A percentile compares a stretch with the other conserved stretches of the same genome.
These are phyloP conservation scores for Septoria linicola DNA, from an alignment of 2,329 filamentous ascomycete species.

Conservation along the genomic window DNA sequence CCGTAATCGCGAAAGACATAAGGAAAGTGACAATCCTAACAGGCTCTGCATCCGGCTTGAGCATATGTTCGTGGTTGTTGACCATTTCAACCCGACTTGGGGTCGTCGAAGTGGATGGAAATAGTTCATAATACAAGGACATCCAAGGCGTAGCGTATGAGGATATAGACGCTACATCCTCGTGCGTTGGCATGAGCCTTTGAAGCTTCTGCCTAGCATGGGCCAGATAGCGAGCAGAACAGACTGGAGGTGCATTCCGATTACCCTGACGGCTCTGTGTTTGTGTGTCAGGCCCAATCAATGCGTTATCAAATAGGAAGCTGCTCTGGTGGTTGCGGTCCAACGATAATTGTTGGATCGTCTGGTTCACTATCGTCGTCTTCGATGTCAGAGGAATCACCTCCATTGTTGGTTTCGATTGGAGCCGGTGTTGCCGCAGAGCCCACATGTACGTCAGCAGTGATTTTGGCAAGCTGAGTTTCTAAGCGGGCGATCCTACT, in stretches of 20 bases:
- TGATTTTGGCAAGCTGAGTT: constrained; percentile 20
- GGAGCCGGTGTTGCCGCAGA: not conserved
- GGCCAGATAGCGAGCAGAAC: constrained; percentile 21
- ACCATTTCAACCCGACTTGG: constrained; percentile 28
- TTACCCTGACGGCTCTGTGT: not conserved
- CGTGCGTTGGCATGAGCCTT: constrained; percentile 30
- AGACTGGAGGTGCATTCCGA: constrained; percentile 6
- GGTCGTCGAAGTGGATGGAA: constrained; percentile 27
- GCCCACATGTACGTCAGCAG: constrained; percentile 12
- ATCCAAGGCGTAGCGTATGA: constrained; percentile 33
- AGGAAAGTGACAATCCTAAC: constrained; percentile 34
- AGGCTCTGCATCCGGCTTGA: constrained; percentile 26
- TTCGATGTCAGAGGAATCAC: not conserved
- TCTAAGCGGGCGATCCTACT: constrained; percentile 23
- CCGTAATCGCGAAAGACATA: constrained; percentile 34
- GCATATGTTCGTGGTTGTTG: constrained; percentile 31
- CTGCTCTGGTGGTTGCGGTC: constrained; percentile 28
- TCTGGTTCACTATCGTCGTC: constrained; percentile 12
- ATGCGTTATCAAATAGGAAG: constrained; percentile 36
- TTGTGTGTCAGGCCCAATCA: constrained; percentile 27
- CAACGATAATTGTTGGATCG: not conserved
- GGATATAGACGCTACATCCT: constrained; percentile 29
- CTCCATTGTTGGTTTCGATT: not conserved
- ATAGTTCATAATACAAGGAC: constrained; percentile 29
- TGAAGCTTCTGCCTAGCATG: constrained; percentile 27